These are phyloP conservation scores for Ascosphaera acerosa DNA, from an alignment of 2,329 filamentous ascomycete species.

Conservation along the genomic window DNA sequence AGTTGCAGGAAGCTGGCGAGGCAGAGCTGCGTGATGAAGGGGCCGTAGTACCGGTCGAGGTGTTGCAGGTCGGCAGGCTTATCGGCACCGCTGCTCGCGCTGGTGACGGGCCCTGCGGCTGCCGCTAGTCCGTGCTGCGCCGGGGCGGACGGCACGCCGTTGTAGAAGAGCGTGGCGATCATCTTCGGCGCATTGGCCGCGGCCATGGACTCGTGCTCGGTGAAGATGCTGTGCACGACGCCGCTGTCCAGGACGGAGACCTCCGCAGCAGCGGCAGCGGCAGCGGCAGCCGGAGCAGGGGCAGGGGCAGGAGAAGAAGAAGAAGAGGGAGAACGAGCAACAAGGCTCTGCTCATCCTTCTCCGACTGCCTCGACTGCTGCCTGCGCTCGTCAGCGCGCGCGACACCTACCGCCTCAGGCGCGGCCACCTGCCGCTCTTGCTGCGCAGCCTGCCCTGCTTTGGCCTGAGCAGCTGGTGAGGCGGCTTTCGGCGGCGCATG, in stretches of 20 bases:
- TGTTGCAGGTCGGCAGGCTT: conserved; percentile 28
- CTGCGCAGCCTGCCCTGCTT: neutral
- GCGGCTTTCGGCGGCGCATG: conserved; percentile 16
- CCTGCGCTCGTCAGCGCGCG: no score
- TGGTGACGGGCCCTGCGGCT: conserved; percentile 12
- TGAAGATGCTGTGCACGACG: conserved; percentile 22
- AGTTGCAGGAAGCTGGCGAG: conserved; percentile 30
- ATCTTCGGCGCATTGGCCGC: conserved; percentile 18
- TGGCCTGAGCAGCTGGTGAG: conserved; percentile 6
- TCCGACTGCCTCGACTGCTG: no score
- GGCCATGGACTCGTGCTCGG: conserved; percentile 16
- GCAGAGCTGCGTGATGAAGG: conserved; percentile 28
- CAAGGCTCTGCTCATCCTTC: no score
- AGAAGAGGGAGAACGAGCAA: no score
- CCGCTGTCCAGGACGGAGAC: conserved; percentile 19
- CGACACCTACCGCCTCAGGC: conserved; percentile 5
- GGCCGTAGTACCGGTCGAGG: conserved; percentile 29
- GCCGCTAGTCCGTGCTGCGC: conserved; percentile 18
- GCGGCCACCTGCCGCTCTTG: neutral
- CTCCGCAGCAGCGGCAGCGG: conserved; percentile 1
- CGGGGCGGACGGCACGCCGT: conserved; percentile 24
- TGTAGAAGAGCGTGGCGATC: conserved; percentile 26
- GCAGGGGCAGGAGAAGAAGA: no score
- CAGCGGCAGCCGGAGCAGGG: neutral
- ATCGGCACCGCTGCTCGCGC: conserved; percentile 23